These are phyloP conservation scores for Tetraselmis chui DNA, from an alignment of 139 green algal species.

Conservation along the genomic window DNA sequence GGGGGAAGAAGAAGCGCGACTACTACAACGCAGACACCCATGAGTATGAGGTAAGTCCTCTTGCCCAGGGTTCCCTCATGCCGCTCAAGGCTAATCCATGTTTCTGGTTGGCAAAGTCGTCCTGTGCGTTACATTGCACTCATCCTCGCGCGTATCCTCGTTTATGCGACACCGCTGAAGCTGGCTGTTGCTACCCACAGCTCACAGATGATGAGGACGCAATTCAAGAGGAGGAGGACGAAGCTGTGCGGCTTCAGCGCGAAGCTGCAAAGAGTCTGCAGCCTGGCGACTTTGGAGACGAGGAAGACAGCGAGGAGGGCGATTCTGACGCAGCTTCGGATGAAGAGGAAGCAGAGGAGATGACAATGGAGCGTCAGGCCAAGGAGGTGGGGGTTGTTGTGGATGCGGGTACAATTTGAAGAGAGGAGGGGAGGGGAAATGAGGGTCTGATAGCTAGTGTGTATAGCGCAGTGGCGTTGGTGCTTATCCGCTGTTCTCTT, in stretches of 20 bases:
- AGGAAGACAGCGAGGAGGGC: conserved; percentile 16
- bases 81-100: neutral
- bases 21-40: conserved; percentile 69
- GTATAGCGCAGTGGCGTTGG: no score
- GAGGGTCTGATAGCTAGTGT: no score
- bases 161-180: neutral
- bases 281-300: conserved; percentile 56
- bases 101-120: neutral
- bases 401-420: no score
- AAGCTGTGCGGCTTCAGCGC: conserved; percentile 64
- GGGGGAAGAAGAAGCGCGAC: conserved; percentile 19
- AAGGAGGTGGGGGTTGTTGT: conserved; percentile 29
- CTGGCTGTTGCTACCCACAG: conserved; percentile 11
- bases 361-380: conserved; percentile 28
- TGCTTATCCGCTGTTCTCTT: no score
- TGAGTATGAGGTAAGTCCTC: conserved; percentile 23
- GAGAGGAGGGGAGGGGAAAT: no score
- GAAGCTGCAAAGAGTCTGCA: conserved; percentile 34
- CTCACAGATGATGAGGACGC: conserved; percentile 68
- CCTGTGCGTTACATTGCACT: neutral
- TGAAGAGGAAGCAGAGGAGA: conserved; percentile 28
- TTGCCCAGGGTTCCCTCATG: neutral
- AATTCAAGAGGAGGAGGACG: conserved; percentile 55
- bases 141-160: neutral
- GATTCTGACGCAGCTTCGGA: neutral